Evolutionary conservation across 164 flowering plant genomes (phyloP).

Genomic region (Piper betle): DNA sequence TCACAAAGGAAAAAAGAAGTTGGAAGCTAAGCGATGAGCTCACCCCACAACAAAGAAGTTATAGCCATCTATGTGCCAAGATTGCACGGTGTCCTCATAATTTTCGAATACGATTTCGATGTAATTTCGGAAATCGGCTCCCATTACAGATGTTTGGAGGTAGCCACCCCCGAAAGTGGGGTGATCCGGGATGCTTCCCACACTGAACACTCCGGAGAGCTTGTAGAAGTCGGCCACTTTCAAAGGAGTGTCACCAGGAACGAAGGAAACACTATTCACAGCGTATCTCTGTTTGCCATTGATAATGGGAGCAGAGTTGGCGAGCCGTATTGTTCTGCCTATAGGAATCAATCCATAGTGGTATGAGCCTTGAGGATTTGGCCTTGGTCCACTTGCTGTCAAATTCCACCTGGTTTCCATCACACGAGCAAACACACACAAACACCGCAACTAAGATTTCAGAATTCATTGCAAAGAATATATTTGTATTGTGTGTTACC

Average conservation of each 20-base stretch:
- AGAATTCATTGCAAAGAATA: neutral
- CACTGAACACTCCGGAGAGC: constrained; percentile 49
- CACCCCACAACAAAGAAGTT: constrained; percentile 77
- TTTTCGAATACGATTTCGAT: constrained; percentile 66
- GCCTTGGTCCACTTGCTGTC: constrained; percentile 88
- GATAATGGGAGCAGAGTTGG: constrained; percentile 53
- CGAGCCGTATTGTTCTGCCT: constrained; percentile 50
- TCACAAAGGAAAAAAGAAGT: too few relatives aligned
- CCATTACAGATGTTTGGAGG: constrained; percentile 80
- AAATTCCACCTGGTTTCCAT: constrained; percentile 41
- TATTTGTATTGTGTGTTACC: constrained; percentile 25
- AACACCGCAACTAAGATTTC: neutral
- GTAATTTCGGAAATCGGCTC: constrained; percentile 58
- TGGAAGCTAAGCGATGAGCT: constrained; percentile 1
- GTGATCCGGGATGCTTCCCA: constrained; percentile 52
- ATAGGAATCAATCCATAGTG: constrained; percentile 75
- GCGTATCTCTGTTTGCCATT: constrained; percentile 79
- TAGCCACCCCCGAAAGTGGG: constrained; percentile 53
- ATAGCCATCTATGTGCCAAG: constrained; percentile 81
- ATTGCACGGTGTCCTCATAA: constrained; percentile 53
- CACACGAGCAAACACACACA: neutral
- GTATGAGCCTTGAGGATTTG: constrained; percentile 95
- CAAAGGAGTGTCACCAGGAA: constrained; percentile 71
- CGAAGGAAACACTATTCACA: constrained; percentile 71
- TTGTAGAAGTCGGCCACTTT: constrained; percentile 75